phyloP scores from a whole-genome alignment of 163 green algal genomes.

The Prototheca wickerhamii region DNA sequence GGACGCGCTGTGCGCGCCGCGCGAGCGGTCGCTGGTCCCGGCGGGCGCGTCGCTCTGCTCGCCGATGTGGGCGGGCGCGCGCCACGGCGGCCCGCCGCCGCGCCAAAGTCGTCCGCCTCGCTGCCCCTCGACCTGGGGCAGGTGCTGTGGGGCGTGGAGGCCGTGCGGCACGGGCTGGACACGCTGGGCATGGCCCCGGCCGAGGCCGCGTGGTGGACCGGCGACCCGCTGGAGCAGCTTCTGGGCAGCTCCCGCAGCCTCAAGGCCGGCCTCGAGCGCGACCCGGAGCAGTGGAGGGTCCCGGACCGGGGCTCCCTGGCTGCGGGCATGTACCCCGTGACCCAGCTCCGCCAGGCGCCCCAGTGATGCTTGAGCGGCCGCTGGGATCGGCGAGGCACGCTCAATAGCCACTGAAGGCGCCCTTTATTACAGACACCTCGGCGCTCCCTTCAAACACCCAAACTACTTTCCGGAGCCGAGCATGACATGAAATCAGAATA shows the following conservation, averaged over 20 bases:
- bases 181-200: slow-evolving; percentile 11
- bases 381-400: too few relatives aligned
- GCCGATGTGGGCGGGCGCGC: background rate
- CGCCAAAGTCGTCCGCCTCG: background rate
- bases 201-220: slow-evolving; percentile 14
- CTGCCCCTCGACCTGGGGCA: slow-evolving; percentile 10
- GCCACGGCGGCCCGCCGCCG: background rate
- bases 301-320: too few relatives aligned
- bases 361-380: too few relatives aligned
- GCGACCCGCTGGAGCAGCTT: slow-evolving; percentile 15
- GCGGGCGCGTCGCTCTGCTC: background rate
- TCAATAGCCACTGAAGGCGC: too few relatives aligned
- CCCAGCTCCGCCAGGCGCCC: too few relatives aligned
- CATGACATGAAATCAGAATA: too few relatives aligned
- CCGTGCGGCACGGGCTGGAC: slow-evolving; percentile 13
- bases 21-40: background rate
- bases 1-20: background rate
- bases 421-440: too few relatives aligned
- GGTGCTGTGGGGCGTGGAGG: slow-evolving; percentile 15
- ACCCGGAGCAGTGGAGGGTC: background rate
- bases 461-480: too few relatives aligned
- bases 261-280: background rate
- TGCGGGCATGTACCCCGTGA: too few relatives aligned
- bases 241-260: slow-evolving; percentile 6
- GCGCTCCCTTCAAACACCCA: too few relatives aligned